phyloP scores from a whole-genome alignment of 352 stramenopile species.

The Globisporangium nunn region DNA sequence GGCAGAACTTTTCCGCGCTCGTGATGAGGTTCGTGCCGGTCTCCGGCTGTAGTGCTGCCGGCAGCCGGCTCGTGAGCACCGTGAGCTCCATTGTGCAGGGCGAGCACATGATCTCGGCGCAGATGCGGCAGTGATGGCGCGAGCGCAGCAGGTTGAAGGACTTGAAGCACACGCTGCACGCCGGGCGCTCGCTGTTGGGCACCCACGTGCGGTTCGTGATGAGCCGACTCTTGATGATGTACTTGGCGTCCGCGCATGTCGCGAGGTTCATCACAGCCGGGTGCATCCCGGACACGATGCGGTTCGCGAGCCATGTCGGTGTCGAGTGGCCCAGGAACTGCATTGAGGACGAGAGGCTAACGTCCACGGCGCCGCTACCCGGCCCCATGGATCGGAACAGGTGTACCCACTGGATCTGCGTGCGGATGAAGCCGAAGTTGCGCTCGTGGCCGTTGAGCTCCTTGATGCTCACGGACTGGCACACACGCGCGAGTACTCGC shows the following conservation, averaged over 20 bases:
- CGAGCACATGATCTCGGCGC: conserved; percentile 77
- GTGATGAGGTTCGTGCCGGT: conserved; percentile 43
- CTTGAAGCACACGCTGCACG: conserved; percentile 74
- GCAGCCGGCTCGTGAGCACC: conserved; percentile 50
- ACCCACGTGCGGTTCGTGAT: conserved; percentile 69
- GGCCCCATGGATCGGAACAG: conserved; percentile 50
- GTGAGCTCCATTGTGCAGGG: conserved; percentile 59
- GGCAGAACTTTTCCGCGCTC: conserved; percentile 73
- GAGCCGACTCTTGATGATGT: conserved; percentile 44
- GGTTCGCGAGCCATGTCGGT: conserved; percentile 66
- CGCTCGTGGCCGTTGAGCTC: conserved; percentile 40
- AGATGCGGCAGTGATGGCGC: conserved; percentile 77
- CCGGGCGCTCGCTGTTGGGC: conserved; percentile 57
- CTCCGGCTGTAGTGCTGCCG: conserved; percentile 43
- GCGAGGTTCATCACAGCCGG: conserved; percentile 30
- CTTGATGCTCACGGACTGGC: conserved; percentile 45
- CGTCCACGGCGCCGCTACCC: conserved; percentile 38
- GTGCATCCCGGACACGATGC: conserved; percentile 38
- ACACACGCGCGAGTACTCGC: conserved; percentile 50
- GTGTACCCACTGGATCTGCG: conserved; percentile 43
- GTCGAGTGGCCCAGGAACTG: conserved; percentile 26
- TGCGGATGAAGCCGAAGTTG: conserved; percentile 62
- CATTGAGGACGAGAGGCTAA: conserved; percentile 16
- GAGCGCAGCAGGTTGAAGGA: conserved; percentile 66
- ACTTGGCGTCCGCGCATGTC: conserved; percentile 53